Percentiles rank a stretch among this genome's conserved stretches.
phyloP scores from a whole-genome alignment of 805 yeast genomes.

The Saccharomycopsis fodiens region DNA sequence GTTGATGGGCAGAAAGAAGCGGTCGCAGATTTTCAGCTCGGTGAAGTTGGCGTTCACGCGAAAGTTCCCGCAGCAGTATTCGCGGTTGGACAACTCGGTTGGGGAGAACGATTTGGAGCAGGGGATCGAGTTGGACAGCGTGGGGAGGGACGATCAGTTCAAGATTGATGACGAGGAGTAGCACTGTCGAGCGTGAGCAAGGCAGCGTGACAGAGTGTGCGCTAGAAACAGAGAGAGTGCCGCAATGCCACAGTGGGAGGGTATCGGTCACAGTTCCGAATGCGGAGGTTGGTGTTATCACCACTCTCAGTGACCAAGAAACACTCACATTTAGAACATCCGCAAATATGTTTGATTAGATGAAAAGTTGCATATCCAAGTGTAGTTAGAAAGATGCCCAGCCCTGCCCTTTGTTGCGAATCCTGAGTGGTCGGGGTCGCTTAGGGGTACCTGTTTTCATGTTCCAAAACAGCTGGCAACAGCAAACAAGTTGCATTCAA shows the following conservation, averaged over 20 bases:
- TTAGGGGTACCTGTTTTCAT: too few relatives aligned
- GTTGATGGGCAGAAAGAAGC: conserved; percentile 29
- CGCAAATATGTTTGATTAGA: too few relatives aligned
- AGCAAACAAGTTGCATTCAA: too few relatives aligned
- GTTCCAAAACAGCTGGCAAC: too few relatives aligned
- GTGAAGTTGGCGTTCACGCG: background rate
- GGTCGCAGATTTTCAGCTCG: conserved; percentile 4
- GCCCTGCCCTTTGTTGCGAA: too few relatives aligned
- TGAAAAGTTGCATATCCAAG: too few relatives aligned
- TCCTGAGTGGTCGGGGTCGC: too few relatives aligned
- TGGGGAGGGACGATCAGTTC: conserved; percentile 12
- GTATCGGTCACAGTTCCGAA: too few relatives aligned
- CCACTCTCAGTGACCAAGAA: too few relatives aligned
- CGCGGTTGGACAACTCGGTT: background rate
- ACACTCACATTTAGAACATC: too few relatives aligned
- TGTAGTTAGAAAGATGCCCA: too few relatives aligned
- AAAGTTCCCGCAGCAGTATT: background rate
- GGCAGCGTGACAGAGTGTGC: background rate
- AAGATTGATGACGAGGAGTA: conserved; percentile 16
- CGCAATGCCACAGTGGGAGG: background rate
- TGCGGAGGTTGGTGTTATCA: too few relatives aligned
- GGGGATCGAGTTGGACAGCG: conserved; percentile 18
- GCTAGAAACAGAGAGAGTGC: background rate
- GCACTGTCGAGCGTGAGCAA: background rate
- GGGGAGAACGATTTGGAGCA: background rate